phyloP scores from a whole-genome alignment of 2,329 filamentous ascomycete species.

The Trichoderma pleuroti region DNA sequence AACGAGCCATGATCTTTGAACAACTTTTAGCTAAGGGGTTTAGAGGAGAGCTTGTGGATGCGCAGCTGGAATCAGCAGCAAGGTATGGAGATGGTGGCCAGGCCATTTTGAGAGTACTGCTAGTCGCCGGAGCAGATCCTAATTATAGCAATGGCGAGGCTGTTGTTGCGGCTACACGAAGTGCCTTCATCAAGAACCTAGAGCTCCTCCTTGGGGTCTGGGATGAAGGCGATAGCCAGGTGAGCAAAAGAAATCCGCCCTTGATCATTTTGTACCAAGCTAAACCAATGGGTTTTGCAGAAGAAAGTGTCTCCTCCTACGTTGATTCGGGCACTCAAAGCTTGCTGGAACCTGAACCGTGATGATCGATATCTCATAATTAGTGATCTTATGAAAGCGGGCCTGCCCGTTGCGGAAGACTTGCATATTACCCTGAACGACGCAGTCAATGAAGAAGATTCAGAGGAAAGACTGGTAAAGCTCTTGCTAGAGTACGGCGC shows the following conservation, averaged over 20 bases:
- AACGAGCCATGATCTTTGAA: conserved; percentile 48
- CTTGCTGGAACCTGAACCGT: conserved; percentile 48
- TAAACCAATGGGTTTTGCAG: conserved; percentile 27
- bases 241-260: conserved; percentile 17
- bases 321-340: conserved; percentile 49
- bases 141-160: conserved; percentile 55
- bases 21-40: conserved; percentile 50
- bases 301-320: conserved; percentile 47
- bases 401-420: conserved; percentile 46
- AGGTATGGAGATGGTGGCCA: conserved; percentile 49
- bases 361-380: conserved; percentile 48
- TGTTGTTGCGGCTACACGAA: conserved; percentile 51
- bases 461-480: conserved; percentile 45
- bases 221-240: conserved; percentile 40
- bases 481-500: conserved; percentile 50
- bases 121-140: conserved; percentile 51
- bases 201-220: conserved; percentile 50
- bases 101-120: conserved; percentile 47
- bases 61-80: conserved; percentile 51
- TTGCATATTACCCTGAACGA: conserved; percentile 49
- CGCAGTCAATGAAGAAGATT: conserved; percentile 51
- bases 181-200: conserved; percentile 48
- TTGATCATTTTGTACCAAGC: background rate
- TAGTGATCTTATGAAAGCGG: conserved; percentile 50
- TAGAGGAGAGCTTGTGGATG: conserved; percentile 48